phyloP scores from a whole-genome alignment of 2,329 filamentous ascomycete species.

The Apiospora saccharicola region DNA sequence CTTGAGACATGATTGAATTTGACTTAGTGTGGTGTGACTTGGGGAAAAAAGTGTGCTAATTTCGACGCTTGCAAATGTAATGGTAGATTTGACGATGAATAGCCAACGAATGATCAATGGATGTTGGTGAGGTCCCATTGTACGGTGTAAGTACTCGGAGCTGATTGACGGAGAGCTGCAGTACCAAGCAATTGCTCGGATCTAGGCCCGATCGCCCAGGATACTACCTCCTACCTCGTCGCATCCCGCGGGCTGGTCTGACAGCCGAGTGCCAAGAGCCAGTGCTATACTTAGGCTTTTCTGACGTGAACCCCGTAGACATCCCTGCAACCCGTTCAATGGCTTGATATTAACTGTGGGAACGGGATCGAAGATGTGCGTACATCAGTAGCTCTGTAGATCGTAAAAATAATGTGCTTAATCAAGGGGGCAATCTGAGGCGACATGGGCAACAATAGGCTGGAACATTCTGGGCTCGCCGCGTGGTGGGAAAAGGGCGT shows the following conservation, averaged over 20 bases:
- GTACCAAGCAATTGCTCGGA: too few relatives aligned
- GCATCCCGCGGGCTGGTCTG: neutral
- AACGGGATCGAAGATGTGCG: too few relatives aligned
- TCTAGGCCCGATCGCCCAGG: neutral
- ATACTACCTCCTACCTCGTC: neutral
- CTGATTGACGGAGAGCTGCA: neutral
- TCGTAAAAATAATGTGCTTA: too few relatives aligned
- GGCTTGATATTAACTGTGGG: too few relatives aligned
- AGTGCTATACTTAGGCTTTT: neutral
- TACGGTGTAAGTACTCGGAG: neutral
- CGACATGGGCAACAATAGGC: neutral
- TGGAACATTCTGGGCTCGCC: neutral
- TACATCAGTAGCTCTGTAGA: too few relatives aligned
- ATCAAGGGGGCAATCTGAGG: neutral
- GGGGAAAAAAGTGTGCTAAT: neutral
- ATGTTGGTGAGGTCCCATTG: neutral
- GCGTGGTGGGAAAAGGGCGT: neutral
- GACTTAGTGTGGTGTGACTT: neutral
- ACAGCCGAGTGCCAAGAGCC: neutral
- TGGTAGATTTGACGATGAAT: neutral
- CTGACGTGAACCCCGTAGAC: neutral
- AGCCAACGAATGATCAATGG: neutral
- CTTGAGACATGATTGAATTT: neutral
- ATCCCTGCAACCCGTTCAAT: neutral
- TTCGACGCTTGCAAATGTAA: neutral